These are phyloP conservation scores for Trichoderma sp. DNA, from an alignment of 2,329 filamentous ascomycete species.

Conservation along the genomic window DNA sequence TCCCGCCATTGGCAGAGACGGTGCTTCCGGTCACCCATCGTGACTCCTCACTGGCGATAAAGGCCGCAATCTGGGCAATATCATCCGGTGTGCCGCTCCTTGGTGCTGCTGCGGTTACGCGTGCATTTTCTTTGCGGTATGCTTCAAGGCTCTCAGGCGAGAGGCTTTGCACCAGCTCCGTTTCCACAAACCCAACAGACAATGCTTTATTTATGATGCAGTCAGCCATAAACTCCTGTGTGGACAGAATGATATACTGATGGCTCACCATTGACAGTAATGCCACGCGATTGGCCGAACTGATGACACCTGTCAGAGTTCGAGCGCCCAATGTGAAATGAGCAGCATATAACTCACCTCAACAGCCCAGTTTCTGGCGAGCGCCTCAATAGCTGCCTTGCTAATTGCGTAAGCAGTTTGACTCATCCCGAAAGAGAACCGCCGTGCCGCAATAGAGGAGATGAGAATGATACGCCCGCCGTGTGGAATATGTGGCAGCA, in stretches of 20 bases:
- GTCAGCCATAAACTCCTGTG: conserved; percentile 33
- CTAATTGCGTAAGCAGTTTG: conserved; percentile 40
- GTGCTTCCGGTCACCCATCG: conserved; percentile 38
- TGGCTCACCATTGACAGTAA: conserved; percentile 5
- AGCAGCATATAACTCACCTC: conserved; percentile 38
- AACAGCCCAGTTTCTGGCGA: conserved; percentile 38
- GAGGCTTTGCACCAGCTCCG: conserved; percentile 32
- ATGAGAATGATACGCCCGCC: conserved; percentile 42
- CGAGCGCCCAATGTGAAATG: neutral
- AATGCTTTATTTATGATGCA: conserved; percentile 36
- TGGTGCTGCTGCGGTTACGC: conserved; percentile 39
- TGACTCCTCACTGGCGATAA: conserved; percentile 38
- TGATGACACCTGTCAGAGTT: neutral
- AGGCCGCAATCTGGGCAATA: conserved; percentile 39
- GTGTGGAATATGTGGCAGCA: conserved; percentile 36
- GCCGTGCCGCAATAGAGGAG: conserved; percentile 39
- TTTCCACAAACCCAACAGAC: conserved; percentile 37
- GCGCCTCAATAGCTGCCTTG: conserved; percentile 40
- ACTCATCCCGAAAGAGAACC: conserved; percentile 34
- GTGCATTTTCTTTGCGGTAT: conserved; percentile 38
- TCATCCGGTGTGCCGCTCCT: conserved; percentile 39
- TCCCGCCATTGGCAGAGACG: conserved; percentile 38
- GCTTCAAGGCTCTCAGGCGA: conserved; percentile 17
- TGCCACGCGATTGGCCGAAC: conserved; percentile 10
- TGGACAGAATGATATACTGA: too few relatives aligned